phyloP scores from a whole-genome alignment of 352 stramenopile species.

The Globisporangium lucens region DNA sequence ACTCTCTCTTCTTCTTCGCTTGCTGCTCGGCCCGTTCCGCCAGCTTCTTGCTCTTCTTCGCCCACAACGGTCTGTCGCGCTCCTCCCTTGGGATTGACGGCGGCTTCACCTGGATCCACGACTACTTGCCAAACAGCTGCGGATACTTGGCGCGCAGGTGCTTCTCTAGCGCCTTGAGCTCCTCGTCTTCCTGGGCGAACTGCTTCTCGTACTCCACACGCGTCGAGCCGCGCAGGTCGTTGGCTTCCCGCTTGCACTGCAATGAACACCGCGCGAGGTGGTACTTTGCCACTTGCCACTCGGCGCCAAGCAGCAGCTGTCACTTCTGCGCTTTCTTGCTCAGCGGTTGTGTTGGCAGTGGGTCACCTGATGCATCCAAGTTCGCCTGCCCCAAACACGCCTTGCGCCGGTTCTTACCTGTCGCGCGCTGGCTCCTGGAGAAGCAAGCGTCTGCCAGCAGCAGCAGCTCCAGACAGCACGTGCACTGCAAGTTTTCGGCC shows the following conservation, averaged over 20 bases:
- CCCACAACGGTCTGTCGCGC: neutral
- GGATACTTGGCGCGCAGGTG: neutral
- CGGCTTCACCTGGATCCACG: neutral
- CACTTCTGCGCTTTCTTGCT: neutral
- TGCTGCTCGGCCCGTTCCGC: neutral
- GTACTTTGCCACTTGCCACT: slow-evolving; percentile 18
- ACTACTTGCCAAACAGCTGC: neutral
- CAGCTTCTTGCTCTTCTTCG: neutral
- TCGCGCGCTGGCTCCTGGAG: neutral
- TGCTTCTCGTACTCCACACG: slow-evolving; percentile 23
- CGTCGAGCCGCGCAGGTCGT: slow-evolving; percentile 25
- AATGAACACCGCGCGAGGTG: slow-evolving; percentile 21
- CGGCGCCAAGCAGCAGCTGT: neutral
- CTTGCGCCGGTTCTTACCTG: slow-evolving; percentile 7
- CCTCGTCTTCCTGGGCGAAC: slow-evolving; percentile 17
- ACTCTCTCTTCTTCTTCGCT: slow-evolving; percentile 1
- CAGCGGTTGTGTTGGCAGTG: neutral
- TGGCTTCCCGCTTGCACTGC: slow-evolving; percentile 15
- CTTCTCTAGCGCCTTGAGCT: slow-evolving; percentile 9
- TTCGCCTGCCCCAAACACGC: neutral
- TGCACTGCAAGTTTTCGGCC: neutral
- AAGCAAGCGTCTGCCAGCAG: slow-evolving; percentile 3
- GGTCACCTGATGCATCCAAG: neutral
- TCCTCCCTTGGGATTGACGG: neutral
- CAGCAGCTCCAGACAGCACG: neutral